Evolutionary conservation across 257 asterid genomes (phyloP).

Genomic region (Craterostigma plantagineum): DNA sequence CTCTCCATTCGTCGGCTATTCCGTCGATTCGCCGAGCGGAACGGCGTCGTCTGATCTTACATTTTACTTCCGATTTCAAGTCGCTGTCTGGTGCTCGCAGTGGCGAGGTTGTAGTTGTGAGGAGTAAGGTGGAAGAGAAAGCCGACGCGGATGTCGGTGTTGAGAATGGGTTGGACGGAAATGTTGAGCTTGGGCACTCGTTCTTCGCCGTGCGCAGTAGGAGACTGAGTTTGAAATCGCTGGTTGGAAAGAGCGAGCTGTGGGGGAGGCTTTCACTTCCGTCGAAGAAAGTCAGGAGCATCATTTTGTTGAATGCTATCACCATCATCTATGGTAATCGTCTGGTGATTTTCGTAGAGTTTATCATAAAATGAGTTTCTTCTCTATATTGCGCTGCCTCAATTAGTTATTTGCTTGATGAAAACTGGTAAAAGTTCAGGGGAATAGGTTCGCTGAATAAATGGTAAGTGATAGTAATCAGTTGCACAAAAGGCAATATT

Average conservation of each 20-base stretch:
- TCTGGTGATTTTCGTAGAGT: neutral
- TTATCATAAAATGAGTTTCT: neutral
- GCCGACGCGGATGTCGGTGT: slow-evolving; percentile 4
- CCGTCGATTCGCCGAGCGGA: too few relatives aligned
- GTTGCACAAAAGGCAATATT: too few relatives aligned
- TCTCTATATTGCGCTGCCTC: slow-evolving; percentile 2
- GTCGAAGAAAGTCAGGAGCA: slow-evolving; percentile 43
- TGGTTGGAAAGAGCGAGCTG: slow-evolving; percentile 24
- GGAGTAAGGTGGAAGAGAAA: slow-evolving; percentile 9
- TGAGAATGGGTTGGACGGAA: slow-evolving; percentile 9
- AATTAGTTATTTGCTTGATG: too few relatives aligned
- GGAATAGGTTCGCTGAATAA: too few relatives aligned
- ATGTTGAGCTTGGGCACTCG: slow-evolving; percentile 3
- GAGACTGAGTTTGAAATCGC: slow-evolving; percentile 13
- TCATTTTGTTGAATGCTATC: slow-evolving; percentile 50
- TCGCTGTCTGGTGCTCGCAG: slow-evolving; percentile 15
- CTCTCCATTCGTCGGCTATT: too few relatives aligned
- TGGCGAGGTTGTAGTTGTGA: slow-evolving; percentile 13
- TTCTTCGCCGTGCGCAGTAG: slow-evolving; percentile 5
- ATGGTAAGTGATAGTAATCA: neutral
- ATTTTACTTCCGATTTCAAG: slow-evolving; percentile 10
- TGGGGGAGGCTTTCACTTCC: slow-evolving; percentile 35
- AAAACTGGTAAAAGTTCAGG: too few relatives aligned
- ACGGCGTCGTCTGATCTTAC: slow-evolving; percentile 9
- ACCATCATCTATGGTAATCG: slow-evolving; percentile 46